Evolutionary conservation across 495 filamentous ascomycete species (phyloP).

Genomic region (Tuber aestivum): DNA sequence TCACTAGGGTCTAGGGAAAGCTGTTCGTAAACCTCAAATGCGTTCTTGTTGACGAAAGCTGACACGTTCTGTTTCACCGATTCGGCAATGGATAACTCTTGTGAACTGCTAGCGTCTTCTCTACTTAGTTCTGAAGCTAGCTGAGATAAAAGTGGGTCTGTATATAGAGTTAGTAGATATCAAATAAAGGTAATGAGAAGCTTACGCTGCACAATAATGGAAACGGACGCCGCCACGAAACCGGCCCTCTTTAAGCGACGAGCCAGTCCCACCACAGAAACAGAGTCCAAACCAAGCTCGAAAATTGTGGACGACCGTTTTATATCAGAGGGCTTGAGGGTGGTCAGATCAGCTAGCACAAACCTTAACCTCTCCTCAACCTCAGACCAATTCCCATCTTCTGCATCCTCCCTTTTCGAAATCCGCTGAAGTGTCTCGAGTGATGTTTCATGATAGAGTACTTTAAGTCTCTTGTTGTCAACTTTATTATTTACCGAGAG

Average conservation of each 20-base stretch:
- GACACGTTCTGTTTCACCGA: conserved; percentile 53
- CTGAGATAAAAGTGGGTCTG: conserved; percentile 51
- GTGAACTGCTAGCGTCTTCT: conserved; percentile 39
- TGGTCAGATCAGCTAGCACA: conserved; percentile 51
- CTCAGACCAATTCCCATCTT: conserved; percentile 42
- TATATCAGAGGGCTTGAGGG: conserved; percentile 47
- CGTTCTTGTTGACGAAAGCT: conserved; percentile 54
- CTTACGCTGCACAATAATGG: conserved; percentile 59
- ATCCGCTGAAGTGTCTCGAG: conserved; percentile 54
- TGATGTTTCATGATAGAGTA: conserved; percentile 55
- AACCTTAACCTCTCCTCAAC: conserved; percentile 49
- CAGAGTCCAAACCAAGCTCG: conserved; percentile 76
- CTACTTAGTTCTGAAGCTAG: conserved; percentile 45
- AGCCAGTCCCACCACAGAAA: conserved; percentile 64
- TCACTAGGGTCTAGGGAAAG: conserved; percentile 47
- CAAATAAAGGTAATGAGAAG: neutral
- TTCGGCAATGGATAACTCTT: conserved; percentile 22
- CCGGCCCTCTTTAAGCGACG: conserved; percentile 44
- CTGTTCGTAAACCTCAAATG: conserved; percentile 47
- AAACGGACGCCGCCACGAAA: conserved; percentile 55
- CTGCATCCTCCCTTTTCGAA: conserved; percentile 40
- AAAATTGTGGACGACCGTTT: conserved; percentile 60
- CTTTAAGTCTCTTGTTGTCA: conserved; percentile 57
- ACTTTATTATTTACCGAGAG: conserved; percentile 70
- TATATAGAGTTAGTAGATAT: conserved; percentile 10